Conservation (phyloP, 495 filamentous ascomycete species). For the Ascobolus immersus region DNA sequence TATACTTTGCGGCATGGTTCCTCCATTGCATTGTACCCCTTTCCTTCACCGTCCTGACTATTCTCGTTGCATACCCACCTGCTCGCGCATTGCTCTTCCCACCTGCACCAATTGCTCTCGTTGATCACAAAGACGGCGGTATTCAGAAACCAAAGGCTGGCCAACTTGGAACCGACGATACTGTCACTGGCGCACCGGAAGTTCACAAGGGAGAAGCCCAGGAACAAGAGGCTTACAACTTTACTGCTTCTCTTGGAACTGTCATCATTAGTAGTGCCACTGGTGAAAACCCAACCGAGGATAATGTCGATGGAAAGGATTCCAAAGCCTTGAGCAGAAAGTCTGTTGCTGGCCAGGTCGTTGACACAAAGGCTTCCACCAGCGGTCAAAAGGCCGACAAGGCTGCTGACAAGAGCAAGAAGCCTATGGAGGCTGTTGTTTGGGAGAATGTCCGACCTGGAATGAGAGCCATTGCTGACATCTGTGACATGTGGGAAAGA, state of each 20-base stretch:
- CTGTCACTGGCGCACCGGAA: constrained; percentile 61
- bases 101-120: constrained; percentile 39
- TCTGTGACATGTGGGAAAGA: constrained; percentile 55
- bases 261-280: constrained; percentile 54
- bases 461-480: constrained; percentile 54
- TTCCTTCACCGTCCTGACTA: constrained; percentile 25
- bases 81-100: constrained; percentile 46
- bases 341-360: constrained; percentile 26
- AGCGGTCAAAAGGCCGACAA: constrained; percentile 24
- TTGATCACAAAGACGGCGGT: constrained; percentile 34
- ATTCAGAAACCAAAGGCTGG: constrained; percentile 44
- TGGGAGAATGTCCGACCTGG: constrained; percentile 47
- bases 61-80: constrained; percentile 44
- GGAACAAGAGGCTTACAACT: constrained; percentile 61
- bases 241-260: constrained; percentile 48
- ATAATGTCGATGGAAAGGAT: constrained; percentile 18
- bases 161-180: constrained; percentile 50
- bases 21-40: constrained; percentile 47
- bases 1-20: constrained; percentile 55
- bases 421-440: constrained; percentile 55
- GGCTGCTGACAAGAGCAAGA: constrained; percentile 43
- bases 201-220: constrained; percentile 67
- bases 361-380: constrained; percentile 31
- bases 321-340: constrained; percentile 27
- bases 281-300: constrained; percentile 39